Base-by-base conservation (phyloP, 2,329 filamentous ascomycete genomes). In the Xylaria multiplex region DNA sequence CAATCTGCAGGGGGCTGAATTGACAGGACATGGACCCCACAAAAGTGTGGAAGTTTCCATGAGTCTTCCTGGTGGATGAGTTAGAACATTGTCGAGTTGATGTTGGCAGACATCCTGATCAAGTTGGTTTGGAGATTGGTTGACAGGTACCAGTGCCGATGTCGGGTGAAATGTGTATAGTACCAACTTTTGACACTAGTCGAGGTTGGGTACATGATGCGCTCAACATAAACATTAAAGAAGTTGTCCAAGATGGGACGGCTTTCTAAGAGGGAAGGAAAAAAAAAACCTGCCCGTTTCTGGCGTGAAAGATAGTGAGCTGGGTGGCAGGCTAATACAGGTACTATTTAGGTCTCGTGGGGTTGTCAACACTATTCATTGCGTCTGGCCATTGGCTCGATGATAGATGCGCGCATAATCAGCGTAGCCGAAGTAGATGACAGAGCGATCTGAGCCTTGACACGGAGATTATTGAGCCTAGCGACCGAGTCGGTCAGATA, bases 1-100 rank as follows among this genome's bases (percentile, higher is more conserved):
- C 32, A 62, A 59, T 66, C 40, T 66, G 59, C 64, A 59, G 55
- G 62, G 55, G 64, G 45, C 24, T 53, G 27, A 52, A 56, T 52
- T 45, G 42, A 59, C 40, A 61, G 53, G 52, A 49, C 27, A 40
- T 13, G 6, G 55, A 37, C 30, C 30, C 59, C 64, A 59, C 59
- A 40, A 54, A 59, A 49, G 42, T 24, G 3, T 49, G 19, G 37
- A 46, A 53, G 46, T 30, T 53, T 58, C 14, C 19, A 54, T 49
- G 43, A 59, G 59, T 59, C 43, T 55, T 50, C 55, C 30, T 52
- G 48, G 59, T 62, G 54, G 59, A 62, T 46, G 11, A 65, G 40
- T 46, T 65, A n/a, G 54, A 42, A 40, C 9, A 35, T 37, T 42
- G 30, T 59, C 52, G 59, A 63, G 37, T 63, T 56, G 59, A 63